Percentiles rank a stretch among this genome's conserved stretches.
phyloP scores from a whole-genome alignment of 805 yeast genomes.

The Saturnispora silvae region DNA sequence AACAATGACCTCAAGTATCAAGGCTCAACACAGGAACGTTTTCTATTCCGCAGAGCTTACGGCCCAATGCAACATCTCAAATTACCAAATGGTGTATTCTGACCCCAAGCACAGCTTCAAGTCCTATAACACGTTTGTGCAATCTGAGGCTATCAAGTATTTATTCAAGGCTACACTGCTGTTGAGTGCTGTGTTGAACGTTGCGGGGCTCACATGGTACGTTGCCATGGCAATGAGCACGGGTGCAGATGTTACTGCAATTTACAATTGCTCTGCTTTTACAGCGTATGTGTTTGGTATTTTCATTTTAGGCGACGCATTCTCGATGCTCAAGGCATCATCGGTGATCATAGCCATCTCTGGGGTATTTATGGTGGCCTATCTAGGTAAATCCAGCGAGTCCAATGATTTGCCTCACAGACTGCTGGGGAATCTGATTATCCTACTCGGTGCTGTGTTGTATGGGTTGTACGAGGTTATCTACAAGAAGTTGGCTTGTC shows the following conservation, averaged over 20 bases:
- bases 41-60: conserved; percentile 29
- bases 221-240: conserved; percentile 72
- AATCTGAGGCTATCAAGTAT: conserved; percentile 39
- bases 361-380: conserved; percentile 76
- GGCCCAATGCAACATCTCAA: conserved; percentile 18
- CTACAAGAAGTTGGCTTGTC: conserved; percentile 66
- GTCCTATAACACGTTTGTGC: conserved; percentile 25
- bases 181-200: conserved; percentile 48
- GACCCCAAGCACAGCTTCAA: conserved; percentile 23
- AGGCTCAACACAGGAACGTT: conserved; percentile 33
- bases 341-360: conserved; percentile 63
- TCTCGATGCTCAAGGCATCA: conserved; percentile 49
- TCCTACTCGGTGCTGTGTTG: conserved; percentile 61
- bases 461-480: conserved; percentile 80
- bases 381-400: conserved; percentile 33
- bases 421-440: conserved; percentile 58
- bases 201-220: conserved; percentile 82
- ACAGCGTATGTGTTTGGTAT: conserved; percentile 80
- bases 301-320: conserved; percentile 55
- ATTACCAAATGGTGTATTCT: conserved; percentile 22
- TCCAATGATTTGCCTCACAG: conserved; percentile 42
- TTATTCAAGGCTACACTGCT: conserved; percentile 33
- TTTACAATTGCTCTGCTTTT: conserved; percentile 83
- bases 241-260: conserved; percentile 81
- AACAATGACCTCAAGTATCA: conserved; percentile 28